phyloP scores from a whole-genome alignment of 2,329 filamentous ascomycete genomes.

The Apiospora aurea region DNA sequence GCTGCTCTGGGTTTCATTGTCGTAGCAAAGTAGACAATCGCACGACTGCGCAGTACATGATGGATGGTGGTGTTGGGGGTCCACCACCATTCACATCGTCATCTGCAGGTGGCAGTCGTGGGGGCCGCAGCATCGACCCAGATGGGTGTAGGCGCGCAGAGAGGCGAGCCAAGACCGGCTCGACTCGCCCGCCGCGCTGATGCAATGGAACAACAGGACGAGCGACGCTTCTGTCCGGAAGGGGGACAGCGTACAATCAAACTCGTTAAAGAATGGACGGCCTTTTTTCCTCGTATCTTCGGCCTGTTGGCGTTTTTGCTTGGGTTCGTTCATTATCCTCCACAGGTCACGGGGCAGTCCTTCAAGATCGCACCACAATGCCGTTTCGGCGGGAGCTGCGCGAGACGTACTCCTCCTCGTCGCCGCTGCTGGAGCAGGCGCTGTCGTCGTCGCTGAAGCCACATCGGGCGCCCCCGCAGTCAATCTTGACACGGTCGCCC shows the following conservation, averaged over 20 bases:
- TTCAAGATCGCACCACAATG: conserved; percentile 60
- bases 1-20: conserved; percentile 29
- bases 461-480: conserved; percentile 90
- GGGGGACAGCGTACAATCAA: conserved; percentile 31
- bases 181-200: conserved; percentile 45
- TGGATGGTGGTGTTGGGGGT: conserved; percentile 29
- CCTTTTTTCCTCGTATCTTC: conserved; percentile 36
- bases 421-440: conserved; percentile 73
- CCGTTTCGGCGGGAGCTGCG: conserved; percentile 68
- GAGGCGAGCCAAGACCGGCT: conserved; percentile 52
- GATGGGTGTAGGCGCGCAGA: conserved; percentile 42
- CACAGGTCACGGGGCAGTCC: conserved; percentile 32
- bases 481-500: conserved; percentile 92
- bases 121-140: conserved; percentile 64
- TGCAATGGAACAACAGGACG: conserved; percentile 45
- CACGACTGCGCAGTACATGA: conserved; percentile 29
- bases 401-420: conserved; percentile 65
- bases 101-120: conserved; percentile 38
- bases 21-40: conserved; percentile 42
- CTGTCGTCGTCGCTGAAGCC: conserved; percentile 77
- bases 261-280: conserved; percentile 45
- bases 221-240: conserved; percentile 35
- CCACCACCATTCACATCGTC: background rate
- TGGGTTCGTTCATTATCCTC: conserved; percentile 32
- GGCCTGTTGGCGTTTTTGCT: conserved; percentile 32